Conservation (phyloP, 164 flowering plant genomes). For the Litsea cubeba region DNA sequence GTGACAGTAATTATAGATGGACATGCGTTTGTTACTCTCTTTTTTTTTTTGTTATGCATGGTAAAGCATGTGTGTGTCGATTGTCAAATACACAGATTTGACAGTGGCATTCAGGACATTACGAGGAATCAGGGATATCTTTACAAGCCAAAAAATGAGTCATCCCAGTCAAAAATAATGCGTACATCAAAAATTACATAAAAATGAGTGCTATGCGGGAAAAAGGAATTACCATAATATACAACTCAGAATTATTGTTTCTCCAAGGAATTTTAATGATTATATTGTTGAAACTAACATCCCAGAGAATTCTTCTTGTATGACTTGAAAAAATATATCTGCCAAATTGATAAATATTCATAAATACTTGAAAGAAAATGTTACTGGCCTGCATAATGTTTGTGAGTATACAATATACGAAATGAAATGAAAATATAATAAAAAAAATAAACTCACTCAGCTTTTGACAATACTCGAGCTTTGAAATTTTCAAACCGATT, state of each 20-base stretch:
- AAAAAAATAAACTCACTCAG: constrained; percentile 48
- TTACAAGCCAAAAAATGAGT: neutral
- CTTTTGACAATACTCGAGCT: constrained; percentile 59
- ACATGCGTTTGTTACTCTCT: no score
- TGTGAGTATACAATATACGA: neutral
- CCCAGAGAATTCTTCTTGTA: constrained; percentile 49
- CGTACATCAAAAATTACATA: neutral
- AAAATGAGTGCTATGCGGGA: neutral
- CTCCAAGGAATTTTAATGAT: constrained; percentile 49
- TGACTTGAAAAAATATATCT: constrained; percentile 57
- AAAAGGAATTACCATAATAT: constrained; percentile 44
- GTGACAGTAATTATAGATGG: no score
- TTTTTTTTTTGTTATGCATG: no score
- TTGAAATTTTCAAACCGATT: constrained; percentile 52
- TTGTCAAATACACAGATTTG: no score
- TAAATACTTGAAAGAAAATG: neutral
- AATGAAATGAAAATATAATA: neutral
- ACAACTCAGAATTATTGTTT: constrained; percentile 22
- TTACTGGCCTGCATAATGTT: neutral
- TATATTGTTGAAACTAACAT: constrained; percentile 37
- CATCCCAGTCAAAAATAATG: neutral
- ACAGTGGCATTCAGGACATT: no score
- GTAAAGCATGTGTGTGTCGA: no score
- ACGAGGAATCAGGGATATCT: no score
- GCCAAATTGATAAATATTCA: constrained; percentile 15